Base-by-base conservation (phyloP, 2,329 filamentous ascomycete species). In the Epichloe elymi region DNA sequence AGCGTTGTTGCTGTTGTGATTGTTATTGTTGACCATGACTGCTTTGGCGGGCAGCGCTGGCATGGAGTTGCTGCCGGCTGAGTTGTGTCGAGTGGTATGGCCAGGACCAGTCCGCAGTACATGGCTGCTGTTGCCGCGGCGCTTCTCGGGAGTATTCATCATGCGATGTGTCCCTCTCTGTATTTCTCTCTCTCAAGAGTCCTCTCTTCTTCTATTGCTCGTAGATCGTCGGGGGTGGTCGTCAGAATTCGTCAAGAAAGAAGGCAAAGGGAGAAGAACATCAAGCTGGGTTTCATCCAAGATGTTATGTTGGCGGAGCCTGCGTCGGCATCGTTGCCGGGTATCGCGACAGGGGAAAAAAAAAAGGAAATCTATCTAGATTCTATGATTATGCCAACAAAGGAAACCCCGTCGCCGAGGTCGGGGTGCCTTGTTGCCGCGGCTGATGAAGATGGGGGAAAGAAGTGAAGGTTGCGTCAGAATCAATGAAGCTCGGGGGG, bases 61-160 rank as follows among this genome's bases (percentile, higher is more conserved):
- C 49, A 61, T 39, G 59, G 58, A 60, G 55, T 53, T 62, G 60
- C 52, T 61, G 61, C 54, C 51, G 58, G 61, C 44, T 7, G 45
- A 35, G 52, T 49, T 33, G 54, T 57, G 46, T 53, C 57, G 49
- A 54, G 54, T 50, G 53, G 53, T 8, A 51, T 54, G 57, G 8
- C 56, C 49, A 33, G 56, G 46, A 4, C 53, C 53, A 5, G 59
- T 50, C 37, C 58, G 59, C 50, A 57, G 55, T 52, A 55, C 52
- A 53, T 59, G 60, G 54, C 56, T 54, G 50, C 60, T 54, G 48
- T 59, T 61, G 50, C 61, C 65, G 55, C 71, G 70, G 58, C 71
- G 71, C 63, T 72, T 74, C 53, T 75, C 70, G 45, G 70, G 62
- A 43, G 63, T 57, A 55, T 65, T 35, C 47, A 52, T 52, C n/a